Conservation (phyloP, 768 basidiomycete species). For the Suillus variegatus region DNA sequence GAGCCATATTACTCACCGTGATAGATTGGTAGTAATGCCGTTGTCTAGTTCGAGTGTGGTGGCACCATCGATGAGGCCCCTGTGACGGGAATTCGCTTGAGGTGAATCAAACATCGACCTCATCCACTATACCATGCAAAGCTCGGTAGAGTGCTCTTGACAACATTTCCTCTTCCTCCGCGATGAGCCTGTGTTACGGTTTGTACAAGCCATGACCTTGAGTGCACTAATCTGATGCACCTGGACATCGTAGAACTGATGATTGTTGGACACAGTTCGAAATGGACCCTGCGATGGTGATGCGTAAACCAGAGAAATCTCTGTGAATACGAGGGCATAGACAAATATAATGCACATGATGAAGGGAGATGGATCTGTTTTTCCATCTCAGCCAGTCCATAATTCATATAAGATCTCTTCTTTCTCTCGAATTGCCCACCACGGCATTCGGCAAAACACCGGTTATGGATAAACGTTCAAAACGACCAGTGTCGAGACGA, state of each 20-base stretch:
- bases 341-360: slow-evolving; percentile 7
- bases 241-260: slow-evolving; percentile 52
- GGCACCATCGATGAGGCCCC: slow-evolving; percentile 75
- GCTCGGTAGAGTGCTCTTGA: slow-evolving; percentile 71
- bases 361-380: not conserved
- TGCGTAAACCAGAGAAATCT: slow-evolving; percentile 17
- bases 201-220: slow-evolving; percentile 8
- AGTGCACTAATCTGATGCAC: slow-evolving; percentile 26
- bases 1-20: slow-evolving; percentile 45
- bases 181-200: slow-evolving; percentile 58
- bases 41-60: slow-evolving; percentile 81
- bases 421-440: not conserved
- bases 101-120: slow-evolving; percentile 12
- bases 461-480: slow-evolving; percentile 4
- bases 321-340: slow-evolving; percentile 12
- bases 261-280: slow-evolving; percentile 11
- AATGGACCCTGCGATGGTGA: slow-evolving; percentile 32
- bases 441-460: not conserved
- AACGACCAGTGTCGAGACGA: slow-evolving; percentile 27
- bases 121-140: slow-evolving; percentile 64
- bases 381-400: not conserved
- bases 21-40: slow-evolving; percentile 68
- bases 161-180: slow-evolving; percentile 72
- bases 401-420: not conserved
- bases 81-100: slow-evolving; percentile 27